A percentile compares a stretch with the other conserved stretches of the same genome.
Conservation (phyloP, 1,139 yeast genomes). For the Chernovozyma sophiae-reginae region DNA sequence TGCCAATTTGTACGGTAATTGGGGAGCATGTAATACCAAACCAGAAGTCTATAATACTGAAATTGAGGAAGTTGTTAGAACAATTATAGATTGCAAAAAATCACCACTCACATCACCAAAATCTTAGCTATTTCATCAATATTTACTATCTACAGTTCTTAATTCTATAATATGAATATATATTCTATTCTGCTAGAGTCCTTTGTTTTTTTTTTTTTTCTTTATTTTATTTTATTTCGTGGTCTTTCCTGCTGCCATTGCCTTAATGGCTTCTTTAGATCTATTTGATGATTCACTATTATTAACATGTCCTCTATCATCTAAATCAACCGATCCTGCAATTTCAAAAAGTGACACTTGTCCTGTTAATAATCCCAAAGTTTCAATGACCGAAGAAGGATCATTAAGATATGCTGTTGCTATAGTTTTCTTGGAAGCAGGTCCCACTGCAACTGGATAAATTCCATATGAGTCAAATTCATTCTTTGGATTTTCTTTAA, state of each 20-base stretch:
- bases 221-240: constrained; percentile 2
- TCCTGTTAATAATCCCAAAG: constrained; percentile 76
- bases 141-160: too few species aligned
- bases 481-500: constrained; percentile 35
- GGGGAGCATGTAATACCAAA: too few species aligned
- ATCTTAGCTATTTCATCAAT: too few species aligned
- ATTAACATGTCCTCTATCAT: constrained; percentile 66
- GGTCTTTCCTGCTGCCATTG: constrained; percentile 18
- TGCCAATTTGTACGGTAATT: constrained; percentile 3
- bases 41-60: too few species aligned
- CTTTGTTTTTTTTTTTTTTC: too few species aligned
- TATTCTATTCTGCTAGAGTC: too few species aligned
- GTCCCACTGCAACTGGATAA: constrained; percentile 92
- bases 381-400: constrained; percentile 81
- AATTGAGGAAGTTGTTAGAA: too few species aligned
- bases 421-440: constrained; percentile 82
- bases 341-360: constrained; percentile 71
- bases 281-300: constrained; percentile 43
- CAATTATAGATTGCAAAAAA: too few species aligned
- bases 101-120: too few species aligned
- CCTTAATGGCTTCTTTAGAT: constrained; percentile 38
- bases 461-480: constrained; percentile 56
- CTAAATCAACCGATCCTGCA: constrained; percentile 69
- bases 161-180: too few species aligned
- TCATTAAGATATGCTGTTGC: constrained; percentile 88